Evolutionary conservation across 1,139 yeast genomes (phyloP).

Genomic region (Magnusiomyces starmeri): DNA sequence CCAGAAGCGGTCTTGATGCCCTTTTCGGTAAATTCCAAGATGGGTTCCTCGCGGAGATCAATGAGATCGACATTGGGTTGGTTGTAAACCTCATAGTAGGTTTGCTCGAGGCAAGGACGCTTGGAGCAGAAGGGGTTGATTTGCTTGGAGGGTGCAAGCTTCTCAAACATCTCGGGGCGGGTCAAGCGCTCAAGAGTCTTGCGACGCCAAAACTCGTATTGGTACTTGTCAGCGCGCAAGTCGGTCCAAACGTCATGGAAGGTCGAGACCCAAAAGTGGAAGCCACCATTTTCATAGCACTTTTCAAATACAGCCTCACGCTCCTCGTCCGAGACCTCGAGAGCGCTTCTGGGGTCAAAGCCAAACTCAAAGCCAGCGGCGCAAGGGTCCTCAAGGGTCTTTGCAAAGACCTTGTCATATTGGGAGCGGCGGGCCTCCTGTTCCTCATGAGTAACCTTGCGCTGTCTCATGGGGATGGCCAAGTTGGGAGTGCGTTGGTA

Average conservation of each 20-base stretch:
- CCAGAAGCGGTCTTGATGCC: slow-evolving; percentile 23
- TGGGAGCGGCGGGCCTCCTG: slow-evolving; percentile 15
- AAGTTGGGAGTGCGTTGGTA: slow-evolving; percentile 30
- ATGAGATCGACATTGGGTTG: slow-evolving; percentile 28
- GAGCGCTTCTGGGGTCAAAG: slow-evolving; percentile 13
- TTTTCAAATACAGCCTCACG: slow-evolving; percentile 22
- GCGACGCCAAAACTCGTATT: slow-evolving; percentile 28
- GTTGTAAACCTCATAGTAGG: slow-evolving; percentile 28
- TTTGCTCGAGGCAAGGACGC: slow-evolving; percentile 27
- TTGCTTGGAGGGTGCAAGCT: slow-evolving; percentile 27
- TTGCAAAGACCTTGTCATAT: slow-evolving; percentile 18
- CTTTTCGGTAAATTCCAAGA: slow-evolving; percentile 24
- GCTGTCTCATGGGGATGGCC: slow-evolving; percentile 26
- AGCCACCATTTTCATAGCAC: slow-evolving; percentile 26
- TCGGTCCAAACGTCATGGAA: slow-evolving; percentile 24
- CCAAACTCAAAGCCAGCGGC: slow-evolving; percentile 22
- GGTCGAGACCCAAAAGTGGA: slow-evolving; percentile 26
- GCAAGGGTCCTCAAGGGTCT: slow-evolving; percentile 17
- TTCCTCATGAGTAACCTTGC: slow-evolving; percentile 11
- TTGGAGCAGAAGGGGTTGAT: slow-evolving; percentile 30
- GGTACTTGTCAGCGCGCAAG: slow-evolving; percentile 22
- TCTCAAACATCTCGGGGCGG: slow-evolving; percentile 24
- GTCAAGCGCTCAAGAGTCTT: slow-evolving; percentile 23
- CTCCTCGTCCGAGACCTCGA: slow-evolving; percentile 22
- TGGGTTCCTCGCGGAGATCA: slow-evolving; percentile 25